phyloP scores from a whole-genome alignment of 202 grass and related monocot genomes.

The Cymbopogon flexuosus region DNA sequence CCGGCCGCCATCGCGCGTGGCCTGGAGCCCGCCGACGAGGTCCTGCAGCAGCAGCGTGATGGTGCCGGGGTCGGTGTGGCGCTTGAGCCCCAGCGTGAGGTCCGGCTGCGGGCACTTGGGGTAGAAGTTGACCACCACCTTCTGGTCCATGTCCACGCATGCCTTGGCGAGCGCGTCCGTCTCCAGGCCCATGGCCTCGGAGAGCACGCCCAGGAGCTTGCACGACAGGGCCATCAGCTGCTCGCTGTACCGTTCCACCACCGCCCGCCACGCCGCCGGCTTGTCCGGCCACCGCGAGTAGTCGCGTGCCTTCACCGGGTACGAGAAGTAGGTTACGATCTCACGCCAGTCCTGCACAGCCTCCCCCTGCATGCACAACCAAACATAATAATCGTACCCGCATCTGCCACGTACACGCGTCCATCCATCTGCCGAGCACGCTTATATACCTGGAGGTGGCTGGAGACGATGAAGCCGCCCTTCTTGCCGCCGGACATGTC shows the following conservation, averaged over 20 bases:
- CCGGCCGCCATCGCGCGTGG: constrained; percentile 68
- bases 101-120: constrained; percentile 79
- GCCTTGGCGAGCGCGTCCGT: constrained; percentile 48
- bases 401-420: no score
- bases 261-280: constrained; percentile 61
- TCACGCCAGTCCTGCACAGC: constrained; percentile 84
- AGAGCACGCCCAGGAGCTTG: constrained; percentile 71
- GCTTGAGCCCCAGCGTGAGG: constrained; percentile 83
- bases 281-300: constrained; percentile 81
- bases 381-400: no score
- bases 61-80: constrained; percentile 85
- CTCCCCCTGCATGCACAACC: constrained; percentile 49
- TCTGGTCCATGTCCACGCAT: constrained; percentile 91
- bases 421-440: neutral
- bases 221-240: constrained; percentile 58
- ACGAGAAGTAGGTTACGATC: constrained; percentile 88
- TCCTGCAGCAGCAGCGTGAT: constrained; percentile 92
- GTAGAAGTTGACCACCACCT: constrained; percentile 92
- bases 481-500: constrained; percentile 96
- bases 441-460: constrained; percentile 69
- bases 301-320: constrained; percentile 59
- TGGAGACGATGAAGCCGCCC: constrained; percentile 95
- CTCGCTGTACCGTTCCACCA: constrained; percentile 75
- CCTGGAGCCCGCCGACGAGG: constrained; percentile 93
- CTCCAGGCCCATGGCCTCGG: constrained; percentile 74